Percentiles rank a stretch among this genome's conserved stretches.
These are phyloP conservation scores for Aspergillus brunneoviolaceus DNA, from an alignment of 2,329 filamentous ascomycete genomes.

Conservation along the genomic window DNA sequence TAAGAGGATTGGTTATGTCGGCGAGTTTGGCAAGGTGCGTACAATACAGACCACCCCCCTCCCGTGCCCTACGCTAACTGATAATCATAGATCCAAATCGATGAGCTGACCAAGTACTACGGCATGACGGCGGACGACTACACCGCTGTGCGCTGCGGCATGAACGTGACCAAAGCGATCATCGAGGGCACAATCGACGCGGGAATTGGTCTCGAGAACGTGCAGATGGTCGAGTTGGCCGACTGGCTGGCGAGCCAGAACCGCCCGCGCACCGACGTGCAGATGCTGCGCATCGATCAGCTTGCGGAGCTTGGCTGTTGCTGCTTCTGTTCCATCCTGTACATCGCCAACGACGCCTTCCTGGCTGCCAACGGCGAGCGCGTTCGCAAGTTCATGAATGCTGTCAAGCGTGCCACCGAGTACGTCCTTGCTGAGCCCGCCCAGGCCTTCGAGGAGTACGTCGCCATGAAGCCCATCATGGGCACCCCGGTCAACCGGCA, in stretches of 20 bases:
- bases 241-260: slow-evolving; percentile 68
- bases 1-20: slow-evolving; percentile 76
- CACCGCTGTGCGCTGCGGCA: slow-evolving; percentile 74
- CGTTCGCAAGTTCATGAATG: slow-evolving; percentile 66
- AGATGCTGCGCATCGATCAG: slow-evolving; percentile 80
- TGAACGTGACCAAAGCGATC: slow-evolving; percentile 78
- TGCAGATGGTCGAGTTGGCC: slow-evolving; percentile 79
- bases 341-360: slow-evolving; percentile 75
- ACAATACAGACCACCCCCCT: not conserved
- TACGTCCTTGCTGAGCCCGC: slow-evolving; percentile 65
- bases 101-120: slow-evolving; percentile 76
- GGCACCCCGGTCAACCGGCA: slow-evolving; percentile 67
- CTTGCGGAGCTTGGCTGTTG: slow-evolving; percentile 77
- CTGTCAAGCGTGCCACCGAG: slow-evolving; percentile 73
- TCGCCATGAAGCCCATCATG: slow-evolving; percentile 72
- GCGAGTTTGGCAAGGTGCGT: slow-evolving; percentile 69
- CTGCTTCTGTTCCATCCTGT: slow-evolving; percentile 80
- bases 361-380: slow-evolving; percentile 65
- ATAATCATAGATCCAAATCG: slow-evolving; percentile 66
- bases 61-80: not conserved
- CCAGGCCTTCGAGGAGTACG: slow-evolving; percentile 65
- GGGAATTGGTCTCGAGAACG: slow-evolving; percentile 75
- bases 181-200: slow-evolving; percentile 71
- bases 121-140: slow-evolving; percentile 72
- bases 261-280: slow-evolving; percentile 65